Evolutionary conservation across 2,329 filamentous ascomycete genomes (phyloP).

Genomic region (Teratosphaeria nubilosa): DNA sequence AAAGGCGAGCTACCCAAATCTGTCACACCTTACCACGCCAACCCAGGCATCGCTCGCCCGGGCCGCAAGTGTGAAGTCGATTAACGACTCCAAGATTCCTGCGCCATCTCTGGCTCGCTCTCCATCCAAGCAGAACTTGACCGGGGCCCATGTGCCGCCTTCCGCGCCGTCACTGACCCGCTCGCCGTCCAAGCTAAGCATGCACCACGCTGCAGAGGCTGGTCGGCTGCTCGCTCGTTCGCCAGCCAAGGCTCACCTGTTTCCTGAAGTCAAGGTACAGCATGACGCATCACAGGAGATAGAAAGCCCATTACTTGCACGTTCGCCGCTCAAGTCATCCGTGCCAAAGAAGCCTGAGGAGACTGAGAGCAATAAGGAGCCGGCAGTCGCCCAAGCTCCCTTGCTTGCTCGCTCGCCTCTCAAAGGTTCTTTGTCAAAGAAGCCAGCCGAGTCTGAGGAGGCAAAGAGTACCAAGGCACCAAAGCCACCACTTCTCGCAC

Average conservation of each 20-base stretch:
- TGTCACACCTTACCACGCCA: conserved; percentile 58
- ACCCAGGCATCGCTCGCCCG: conserved; percentile 66
- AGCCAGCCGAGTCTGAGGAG: not conserved
- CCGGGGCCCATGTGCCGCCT: not conserved
- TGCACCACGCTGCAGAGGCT: conserved; percentile 5
- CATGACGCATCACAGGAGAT: not conserved
- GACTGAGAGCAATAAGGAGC: not conserved
- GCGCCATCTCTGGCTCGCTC: conserved; percentile 11
- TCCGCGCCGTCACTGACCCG: not conserved
- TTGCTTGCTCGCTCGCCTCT: conserved; percentile 1
- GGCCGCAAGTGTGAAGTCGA: conserved; percentile 41
- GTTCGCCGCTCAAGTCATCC: conserved; percentile 5
- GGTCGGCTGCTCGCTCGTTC: conserved; percentile 20
- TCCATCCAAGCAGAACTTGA: conserved; percentile 7
- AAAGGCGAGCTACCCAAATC: conserved; percentile 37
- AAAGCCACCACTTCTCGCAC: conserved; percentile 17
- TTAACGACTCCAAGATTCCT: conserved; percentile 27
- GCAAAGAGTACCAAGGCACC: not conserved
- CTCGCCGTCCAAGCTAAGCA: conserved; percentile 8
- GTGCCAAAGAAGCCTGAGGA: not conserved
- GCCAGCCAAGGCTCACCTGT: conserved; percentile 18
- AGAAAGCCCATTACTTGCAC: conserved; percentile 7
- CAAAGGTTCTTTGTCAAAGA: conserved; percentile 1
- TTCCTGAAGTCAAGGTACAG: conserved; percentile 2
- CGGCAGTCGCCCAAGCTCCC: not conserved